These are phyloP conservation scores for Globisporangium abappressorium DNA, from an alignment of 352 stramenopile species.

Conservation along the genomic window DNA sequence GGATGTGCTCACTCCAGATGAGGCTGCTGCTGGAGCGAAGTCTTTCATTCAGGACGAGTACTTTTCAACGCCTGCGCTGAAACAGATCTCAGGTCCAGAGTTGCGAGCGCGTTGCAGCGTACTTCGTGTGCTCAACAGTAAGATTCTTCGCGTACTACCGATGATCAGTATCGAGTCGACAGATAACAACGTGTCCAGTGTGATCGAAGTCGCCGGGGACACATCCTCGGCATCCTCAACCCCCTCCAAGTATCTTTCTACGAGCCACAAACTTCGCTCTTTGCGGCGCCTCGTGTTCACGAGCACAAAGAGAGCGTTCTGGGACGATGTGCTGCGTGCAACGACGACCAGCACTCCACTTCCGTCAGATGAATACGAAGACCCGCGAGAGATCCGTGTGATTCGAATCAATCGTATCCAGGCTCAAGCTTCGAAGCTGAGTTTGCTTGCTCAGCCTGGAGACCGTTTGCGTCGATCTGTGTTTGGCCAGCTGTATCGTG, in stretches of 20 bases:
- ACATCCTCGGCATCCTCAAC: slow-evolving; percentile 5
- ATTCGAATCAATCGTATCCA: slow-evolving; percentile 98
- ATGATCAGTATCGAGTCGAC: slow-evolving; percentile 75
- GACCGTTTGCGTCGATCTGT: slow-evolving; percentile 91
- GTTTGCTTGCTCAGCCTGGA: slow-evolving; percentile 80
- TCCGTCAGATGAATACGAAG: slow-evolving; percentile 98
- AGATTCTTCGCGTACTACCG: slow-evolving; percentile 82
- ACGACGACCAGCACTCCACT: slow-evolving; percentile 96
- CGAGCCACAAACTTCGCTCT: slow-evolving; percentile 67
- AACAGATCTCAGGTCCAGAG: slow-evolving; percentile 50
- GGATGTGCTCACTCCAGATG: slow-evolving; percentile 50
- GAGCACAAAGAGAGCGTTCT: slow-evolving; percentile 92
- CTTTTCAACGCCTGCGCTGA: slow-evolving; percentile 66
- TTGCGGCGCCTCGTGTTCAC: slow-evolving; percentile 86
- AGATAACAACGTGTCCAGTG: slow-evolving; percentile 31
- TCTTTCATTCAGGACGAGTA: slow-evolving; percentile 67
- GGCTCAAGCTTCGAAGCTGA: slow-evolving; percentile 85
- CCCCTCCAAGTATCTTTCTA: slow-evolving; percentile 41
- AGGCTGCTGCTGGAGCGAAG: slow-evolving; percentile 13
- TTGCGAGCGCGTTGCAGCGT: slow-evolving; percentile 91
- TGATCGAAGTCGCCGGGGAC: slow-evolving; percentile 48
- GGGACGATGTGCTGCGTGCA: slow-evolving; percentile 90
- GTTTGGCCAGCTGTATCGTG: slow-evolving; percentile 97
- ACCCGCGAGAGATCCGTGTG: slow-evolving; percentile 96
- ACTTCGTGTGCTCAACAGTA: slow-evolving; percentile 91